phyloP scores from a whole-genome alignment of 2,329 filamentous ascomycete genomes.

The Xylaria sp. region DNA sequence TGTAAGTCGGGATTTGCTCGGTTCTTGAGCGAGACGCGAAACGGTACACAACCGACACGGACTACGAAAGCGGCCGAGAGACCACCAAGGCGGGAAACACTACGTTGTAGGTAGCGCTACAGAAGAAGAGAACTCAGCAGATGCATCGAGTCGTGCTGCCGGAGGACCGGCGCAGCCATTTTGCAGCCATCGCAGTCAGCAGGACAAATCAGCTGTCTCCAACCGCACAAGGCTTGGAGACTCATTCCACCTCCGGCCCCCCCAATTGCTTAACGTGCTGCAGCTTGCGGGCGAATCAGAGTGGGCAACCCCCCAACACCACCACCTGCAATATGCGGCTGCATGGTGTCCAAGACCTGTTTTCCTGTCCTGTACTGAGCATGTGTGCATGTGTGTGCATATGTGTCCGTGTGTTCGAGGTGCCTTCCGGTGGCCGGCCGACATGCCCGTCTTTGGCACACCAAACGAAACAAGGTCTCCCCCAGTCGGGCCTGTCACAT shows the following conservation, averaged over 20 bases:
- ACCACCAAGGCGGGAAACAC: slow-evolving; percentile 27
- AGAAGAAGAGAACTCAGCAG: slow-evolving; percentile 22
- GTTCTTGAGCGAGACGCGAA: slow-evolving; percentile 16
- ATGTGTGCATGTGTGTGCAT: slow-evolving; percentile 12
- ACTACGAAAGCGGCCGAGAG: slow-evolving; percentile 28
- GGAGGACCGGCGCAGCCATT: slow-evolving; percentile 43
- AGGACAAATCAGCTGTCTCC: slow-evolving; percentile 46
- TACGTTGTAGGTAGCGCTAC: slow-evolving; percentile 42
- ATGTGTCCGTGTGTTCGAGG: slow-evolving; percentile 21
- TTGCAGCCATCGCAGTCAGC: slow-evolving; percentile 41
- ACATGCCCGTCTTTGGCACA: slow-evolving; percentile 14
- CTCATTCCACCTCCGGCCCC: slow-evolving; percentile 37
- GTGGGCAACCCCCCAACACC: slow-evolving; percentile 26
- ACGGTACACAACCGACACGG: slow-evolving; percentile 34
- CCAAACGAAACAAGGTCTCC: slow-evolving; percentile 12
- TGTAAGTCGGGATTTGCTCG: slow-evolving; percentile 23
- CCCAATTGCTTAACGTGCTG: slow-evolving; percentile 37
- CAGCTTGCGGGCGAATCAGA: slow-evolving; percentile 41
- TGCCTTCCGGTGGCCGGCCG: slow-evolving; percentile 18
- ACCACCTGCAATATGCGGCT: slow-evolving; percentile 29
- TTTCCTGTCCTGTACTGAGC: slow-evolving; percentile 22
- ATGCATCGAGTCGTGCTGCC: slow-evolving; percentile 38
- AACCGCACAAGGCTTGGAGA: slow-evolving; percentile 43
- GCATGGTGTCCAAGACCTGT: slow-evolving; percentile 28
- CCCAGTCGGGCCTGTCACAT: slow-evolving; percentile 12